Evolutionary conservation across 345 rosid genomes (phyloP), one percentile per base, ranked within the genome.

Genomic region (Clarkia xantiana): DNA sequence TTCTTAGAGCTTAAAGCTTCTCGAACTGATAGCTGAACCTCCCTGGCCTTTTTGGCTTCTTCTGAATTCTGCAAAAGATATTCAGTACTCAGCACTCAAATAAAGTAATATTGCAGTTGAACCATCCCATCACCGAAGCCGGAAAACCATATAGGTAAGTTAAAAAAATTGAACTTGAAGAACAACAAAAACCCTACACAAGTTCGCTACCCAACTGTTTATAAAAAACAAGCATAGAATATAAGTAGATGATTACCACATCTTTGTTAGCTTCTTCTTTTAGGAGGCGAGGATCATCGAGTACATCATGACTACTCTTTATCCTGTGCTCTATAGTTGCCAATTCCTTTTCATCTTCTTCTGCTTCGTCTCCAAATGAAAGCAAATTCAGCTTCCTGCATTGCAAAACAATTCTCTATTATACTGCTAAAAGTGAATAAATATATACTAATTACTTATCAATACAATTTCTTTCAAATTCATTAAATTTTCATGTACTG

Each of bases 351-450:
- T 84, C 95, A 61, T 86, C 96, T 66, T 86, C 95, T 70, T 87
- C 98, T 53, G 90, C 98, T 72, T 86, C 98, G 59, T 91, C 98
- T 48, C 98, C 98, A 45, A 87, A 87, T 15, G 98, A 91, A 42
- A 91, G 96, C 70, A 91, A 58, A 67, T 75, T 87, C 68, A 87
- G 70, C 65, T 86, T 84, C 69, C 96, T 91, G 68, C 63, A 76
- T 39, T 20, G 9, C 36, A 29, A 29, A 29, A 29, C 36, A 39
- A 36, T 52, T 44, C 10, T 42, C 6, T 54, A 42, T 39, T 25
- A 20, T 41, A 11, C 6, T 22, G 14, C 25, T 15, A 41, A 15
- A 5, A 17, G 48, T 48, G 34, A 54, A 11, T 49, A 45, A 49
- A n/a, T n/a, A n/a, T n/a, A n/a, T n/a, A n/a, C n/a, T n/a, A n/a